phyloP scores from a whole-genome alignment of 192 early-diverging fungal species.

The Backusella tarrabulga region DNA sequence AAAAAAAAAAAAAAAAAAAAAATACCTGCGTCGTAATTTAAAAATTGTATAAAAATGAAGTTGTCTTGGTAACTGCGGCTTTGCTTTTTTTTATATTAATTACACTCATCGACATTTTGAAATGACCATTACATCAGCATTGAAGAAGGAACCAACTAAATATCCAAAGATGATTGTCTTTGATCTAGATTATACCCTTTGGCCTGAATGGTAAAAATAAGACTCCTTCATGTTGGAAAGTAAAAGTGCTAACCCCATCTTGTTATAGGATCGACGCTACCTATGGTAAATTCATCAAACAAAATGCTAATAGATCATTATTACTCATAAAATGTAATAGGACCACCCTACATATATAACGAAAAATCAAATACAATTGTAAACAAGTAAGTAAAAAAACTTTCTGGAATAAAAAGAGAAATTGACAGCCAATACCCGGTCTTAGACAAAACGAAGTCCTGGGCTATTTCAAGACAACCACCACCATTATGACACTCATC shows the following conservation, averaged over 20 bases:
- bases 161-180: constrained; percentile 42
- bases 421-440: neutral
- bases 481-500: constrained; percentile 30
- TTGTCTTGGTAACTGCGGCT: neutral
- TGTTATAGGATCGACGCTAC: constrained; percentile 23
- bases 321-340: neutral
- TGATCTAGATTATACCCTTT: constrained; percentile 45
- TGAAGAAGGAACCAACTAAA: neutral
- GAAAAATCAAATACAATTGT: constrained; percentile 1
- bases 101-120: neutral
- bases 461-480: constrained; percentile 28
- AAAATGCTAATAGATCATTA: no score
- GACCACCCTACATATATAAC: constrained; percentile 21
- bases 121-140: neutral
- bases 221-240: neutral
- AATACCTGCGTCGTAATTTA: neutral
- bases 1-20: neutral
- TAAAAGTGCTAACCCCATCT: neutral
- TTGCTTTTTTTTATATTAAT: neutral
- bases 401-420: neutral
- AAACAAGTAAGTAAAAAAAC: neutral
- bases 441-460: constrained; percentile 25
- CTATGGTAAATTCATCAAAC: constrained; percentile 2
- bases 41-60: neutral
- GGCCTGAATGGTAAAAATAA: constrained; percentile 31